phyloP scores from a whole-genome alignment of 139 green algal species.

The Astrephomene gubernaculifera region DNA sequence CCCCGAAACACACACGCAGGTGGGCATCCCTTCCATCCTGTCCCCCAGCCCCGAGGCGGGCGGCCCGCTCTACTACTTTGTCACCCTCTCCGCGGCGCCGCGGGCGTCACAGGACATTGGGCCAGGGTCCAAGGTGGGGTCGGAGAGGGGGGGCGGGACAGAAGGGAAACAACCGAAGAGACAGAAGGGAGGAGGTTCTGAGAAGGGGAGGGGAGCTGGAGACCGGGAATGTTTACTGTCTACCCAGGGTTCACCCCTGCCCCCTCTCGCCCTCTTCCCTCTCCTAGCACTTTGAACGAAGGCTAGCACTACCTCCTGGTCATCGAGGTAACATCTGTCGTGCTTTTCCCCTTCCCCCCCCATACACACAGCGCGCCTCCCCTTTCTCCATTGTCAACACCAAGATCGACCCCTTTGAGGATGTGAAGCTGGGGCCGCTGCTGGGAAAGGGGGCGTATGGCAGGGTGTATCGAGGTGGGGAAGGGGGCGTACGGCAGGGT shows the following conservation, averaged over 20 bases:
- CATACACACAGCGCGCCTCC: background rate
- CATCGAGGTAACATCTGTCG: too few species aligned
- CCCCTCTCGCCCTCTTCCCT: background rate
- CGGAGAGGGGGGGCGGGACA: background rate
- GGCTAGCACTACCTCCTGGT: too few species aligned
- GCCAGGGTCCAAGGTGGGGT: constrained; percentile 18
- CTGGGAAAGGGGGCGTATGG: constrained; percentile 76
- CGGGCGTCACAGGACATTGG: background rate
- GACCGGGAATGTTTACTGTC: too few species aligned
- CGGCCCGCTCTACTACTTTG: constrained; percentile 57
- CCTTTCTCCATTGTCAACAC: constrained; percentile 32
- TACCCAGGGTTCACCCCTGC: background rate
- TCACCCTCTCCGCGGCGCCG: constrained; percentile 9
- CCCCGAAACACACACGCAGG: background rate
- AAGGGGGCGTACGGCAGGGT: background rate
- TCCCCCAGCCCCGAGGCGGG: constrained; percentile 2
- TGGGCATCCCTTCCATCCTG: constrained; percentile 65
- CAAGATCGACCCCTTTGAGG: constrained; percentile 57
- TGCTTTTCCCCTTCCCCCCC: background rate
- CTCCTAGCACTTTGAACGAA: too few species aligned
- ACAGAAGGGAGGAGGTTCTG: too few species aligned
- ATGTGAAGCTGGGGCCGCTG: constrained; percentile 78
- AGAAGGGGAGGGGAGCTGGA: background rate
- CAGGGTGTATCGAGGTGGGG: constrained; percentile 64
- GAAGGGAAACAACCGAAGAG: too few species aligned